phyloP scores from a whole-genome alignment of 805 yeast genomes.

The Schwanniomyces occidentalis region DNA sequence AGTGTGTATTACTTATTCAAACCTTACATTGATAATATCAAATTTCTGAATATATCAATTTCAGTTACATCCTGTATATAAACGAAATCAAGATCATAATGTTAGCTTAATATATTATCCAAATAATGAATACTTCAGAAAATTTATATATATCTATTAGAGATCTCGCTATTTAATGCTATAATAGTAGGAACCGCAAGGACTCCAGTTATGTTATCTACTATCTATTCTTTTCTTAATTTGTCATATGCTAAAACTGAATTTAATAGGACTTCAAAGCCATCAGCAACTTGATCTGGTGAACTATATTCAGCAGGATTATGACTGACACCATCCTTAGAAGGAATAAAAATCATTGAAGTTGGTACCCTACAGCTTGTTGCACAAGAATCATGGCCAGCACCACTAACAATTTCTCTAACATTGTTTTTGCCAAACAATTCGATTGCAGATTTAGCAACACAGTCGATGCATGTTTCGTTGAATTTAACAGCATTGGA shows the following conservation, averaged over 20 bases:
- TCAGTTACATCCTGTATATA: too few relatives aligned
- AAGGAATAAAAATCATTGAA: conserved; percentile 73
- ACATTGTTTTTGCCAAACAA: conserved; percentile 46
- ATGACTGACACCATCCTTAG: conserved; percentile 65
- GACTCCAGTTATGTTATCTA: too few relatives aligned
- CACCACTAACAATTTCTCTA: conserved; percentile 60
- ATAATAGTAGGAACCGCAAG: too few relatives aligned
- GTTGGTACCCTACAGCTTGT: conserved; percentile 61
- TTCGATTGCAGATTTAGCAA: conserved; percentile 51
- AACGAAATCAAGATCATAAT: too few relatives aligned
- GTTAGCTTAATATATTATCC: too few relatives aligned
- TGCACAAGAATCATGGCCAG: conserved; percentile 73
- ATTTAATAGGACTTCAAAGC: conserved; percentile 55
- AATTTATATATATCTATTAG: too few relatives aligned
- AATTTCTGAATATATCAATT: too few relatives aligned
- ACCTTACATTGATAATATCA: too few relatives aligned
- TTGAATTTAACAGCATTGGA: conserved; percentile 60
- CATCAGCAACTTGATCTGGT: conserved; percentile 64
- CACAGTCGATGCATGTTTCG: conserved; percentile 50
- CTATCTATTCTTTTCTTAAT: not conserved
- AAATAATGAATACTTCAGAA: too few relatives aligned
- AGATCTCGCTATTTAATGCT: too few relatives aligned
- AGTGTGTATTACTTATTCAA: too few relatives aligned
- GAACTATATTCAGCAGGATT: conserved; percentile 65
- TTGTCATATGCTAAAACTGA: conserved; percentile 36